Percentiles rank a stretch among this genome's conserved stretches.
These are phyloP conservation scores for Shiraia bambusicola DNA, from an alignment of 2,329 filamentous ascomycete genomes.

Conservation along the genomic window DNA sequence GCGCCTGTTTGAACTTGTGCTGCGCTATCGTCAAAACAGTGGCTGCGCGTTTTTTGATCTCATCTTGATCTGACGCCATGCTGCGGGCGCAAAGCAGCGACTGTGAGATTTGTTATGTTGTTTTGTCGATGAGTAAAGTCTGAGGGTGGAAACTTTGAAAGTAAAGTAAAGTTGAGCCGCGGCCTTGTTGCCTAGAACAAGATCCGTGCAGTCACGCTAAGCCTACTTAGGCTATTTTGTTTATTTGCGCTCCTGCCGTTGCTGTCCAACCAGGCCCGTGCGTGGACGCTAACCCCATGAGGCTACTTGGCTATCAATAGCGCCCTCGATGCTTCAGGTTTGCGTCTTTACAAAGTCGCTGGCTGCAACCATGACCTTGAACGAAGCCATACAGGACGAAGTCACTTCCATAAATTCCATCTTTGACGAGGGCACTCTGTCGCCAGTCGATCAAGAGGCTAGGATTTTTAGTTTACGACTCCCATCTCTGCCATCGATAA, in stretches of 20 bases:
- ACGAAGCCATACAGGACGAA: slow-evolving; percentile 64
- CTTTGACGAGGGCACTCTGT: slow-evolving; percentile 69
- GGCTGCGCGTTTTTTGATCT: slow-evolving; percentile 26
- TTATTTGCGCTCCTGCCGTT: background rate
- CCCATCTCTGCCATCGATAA: slow-evolving; percentile 61
- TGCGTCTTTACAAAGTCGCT: slow-evolving; percentile 14
- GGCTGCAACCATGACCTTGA: slow-evolving; percentile 26
- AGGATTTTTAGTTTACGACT: slow-evolving; percentile 59
- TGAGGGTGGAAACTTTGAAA: slow-evolving; percentile 2
- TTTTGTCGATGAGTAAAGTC: too few species aligned
- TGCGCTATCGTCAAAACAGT: slow-evolving; percentile 30
- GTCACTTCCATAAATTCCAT: slow-evolving; percentile 83
- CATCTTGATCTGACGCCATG: slow-evolving; percentile 26
- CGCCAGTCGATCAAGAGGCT: slow-evolving; percentile 23
- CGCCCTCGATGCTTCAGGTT: slow-evolving; percentile 12
- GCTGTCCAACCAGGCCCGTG: slow-evolving; percentile 2
- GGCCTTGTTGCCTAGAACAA: background rate
- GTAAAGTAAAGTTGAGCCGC: background rate
- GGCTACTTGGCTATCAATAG: too few species aligned
- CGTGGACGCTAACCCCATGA: too few species aligned
- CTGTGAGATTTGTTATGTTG: slow-evolving; percentile 5
- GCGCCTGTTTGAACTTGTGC: slow-evolving; percentile 31
- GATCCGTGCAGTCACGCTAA: background rate
- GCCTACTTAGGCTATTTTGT: slow-evolving; percentile 1
- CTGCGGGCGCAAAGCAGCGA: background rate